Base-by-base conservation (phyloP, 2,329 filamentous ascomycete genomes). In the Canariomyces notabilis region DNA sequence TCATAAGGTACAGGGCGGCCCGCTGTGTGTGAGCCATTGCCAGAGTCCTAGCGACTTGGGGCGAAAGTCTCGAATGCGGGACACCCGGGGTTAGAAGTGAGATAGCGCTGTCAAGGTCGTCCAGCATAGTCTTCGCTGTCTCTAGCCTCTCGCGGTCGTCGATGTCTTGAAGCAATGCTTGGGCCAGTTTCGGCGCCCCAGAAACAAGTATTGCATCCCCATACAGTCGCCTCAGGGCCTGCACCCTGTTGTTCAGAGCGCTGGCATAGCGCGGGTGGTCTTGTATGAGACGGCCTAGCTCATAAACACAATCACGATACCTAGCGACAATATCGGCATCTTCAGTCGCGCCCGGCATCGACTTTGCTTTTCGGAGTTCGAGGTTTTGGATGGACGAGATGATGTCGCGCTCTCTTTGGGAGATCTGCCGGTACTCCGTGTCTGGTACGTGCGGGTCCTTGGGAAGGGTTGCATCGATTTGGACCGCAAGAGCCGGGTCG, bases 191-290 rank as follows among this genome's bases (percentile, higher is more conserved):
- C 0, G 61, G 59, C 12, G 65, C 66, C 19, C 66, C 61, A 19
- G 62, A 56, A 29, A 80, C 62, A 18, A 83, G 64, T 59, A 82
- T 70, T 2, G 69, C 66, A 58, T 85, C 81, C 9, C 82, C 82
- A 52, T 83, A 80, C 46, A 81, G 65, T 38, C 83, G 70, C 18
- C 83, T 69, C 22, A 76, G 57, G 7, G 83, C 74, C 62, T 90
- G 87, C 2, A 83, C 86, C 40, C 85, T 75, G 64, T 91, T 90
- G 61, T 89, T 85, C 48, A 80, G 76, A 5, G 81, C 83, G 52
- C 83, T 87, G 18, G 85, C 84, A 63, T 90, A 90, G 23, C 68
- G 64, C 3, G 85, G 83, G 43, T 79, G 62, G 19, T 75, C 64
- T 2, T 68, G 58, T 33, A 89, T 76, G 23, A 89, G 69, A 2